phyloP scores from a whole-genome alignment of 1,284 basidiomycete species.

The Irpex sp. region DNA sequence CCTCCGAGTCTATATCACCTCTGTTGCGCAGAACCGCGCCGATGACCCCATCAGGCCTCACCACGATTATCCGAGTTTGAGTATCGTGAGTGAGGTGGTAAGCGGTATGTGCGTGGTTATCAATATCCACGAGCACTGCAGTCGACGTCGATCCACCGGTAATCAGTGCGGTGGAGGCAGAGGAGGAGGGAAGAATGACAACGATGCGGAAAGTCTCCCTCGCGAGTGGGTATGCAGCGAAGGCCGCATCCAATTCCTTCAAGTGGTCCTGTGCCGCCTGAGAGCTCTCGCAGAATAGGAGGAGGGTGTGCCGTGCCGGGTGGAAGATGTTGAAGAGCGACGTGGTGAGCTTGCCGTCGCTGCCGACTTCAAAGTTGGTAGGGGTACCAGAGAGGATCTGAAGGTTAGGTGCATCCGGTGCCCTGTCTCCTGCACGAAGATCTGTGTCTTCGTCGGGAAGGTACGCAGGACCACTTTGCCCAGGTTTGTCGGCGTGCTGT shows the following conservation, averaged over 20 bases:
- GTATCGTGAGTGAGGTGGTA: constrained; percentile 6
- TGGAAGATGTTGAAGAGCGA: constrained; percentile 18
- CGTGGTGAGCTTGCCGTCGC: constrained; percentile 1
- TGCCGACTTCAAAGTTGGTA: too few species aligned
- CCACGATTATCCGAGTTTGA: constrained; percentile 6
- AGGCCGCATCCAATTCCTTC: not conserved
- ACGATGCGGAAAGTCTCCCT: constrained; percentile 8
- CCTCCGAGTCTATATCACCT: too few species aligned
- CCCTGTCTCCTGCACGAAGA: constrained; percentile 26
- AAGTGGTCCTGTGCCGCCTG: not conserved
- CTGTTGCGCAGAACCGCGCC: constrained; percentile 13
- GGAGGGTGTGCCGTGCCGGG: constrained; percentile 17
- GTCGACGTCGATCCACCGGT: not conserved
- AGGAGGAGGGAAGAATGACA: constrained; percentile 1
- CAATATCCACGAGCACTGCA: constrained; percentile 10
- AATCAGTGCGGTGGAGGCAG: not conserved
- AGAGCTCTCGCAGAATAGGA: constrained; percentile 14
- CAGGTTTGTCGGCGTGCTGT: constrained; percentile 5
- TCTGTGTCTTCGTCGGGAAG: constrained; percentile 3
- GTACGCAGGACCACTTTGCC: not conserved
- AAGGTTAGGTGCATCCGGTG: constrained; percentile 36
- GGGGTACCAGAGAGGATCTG: not conserved
- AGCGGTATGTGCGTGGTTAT: constrained; percentile 11
- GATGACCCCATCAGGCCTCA: constrained; percentile 21
- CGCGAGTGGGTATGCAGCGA: not conserved